Evolutionary conservation across 2,329 filamentous ascomycete genomes (phyloP), one percentile per base, ranked within the genome.

Genomic region (Fusarium humuli): DNA sequence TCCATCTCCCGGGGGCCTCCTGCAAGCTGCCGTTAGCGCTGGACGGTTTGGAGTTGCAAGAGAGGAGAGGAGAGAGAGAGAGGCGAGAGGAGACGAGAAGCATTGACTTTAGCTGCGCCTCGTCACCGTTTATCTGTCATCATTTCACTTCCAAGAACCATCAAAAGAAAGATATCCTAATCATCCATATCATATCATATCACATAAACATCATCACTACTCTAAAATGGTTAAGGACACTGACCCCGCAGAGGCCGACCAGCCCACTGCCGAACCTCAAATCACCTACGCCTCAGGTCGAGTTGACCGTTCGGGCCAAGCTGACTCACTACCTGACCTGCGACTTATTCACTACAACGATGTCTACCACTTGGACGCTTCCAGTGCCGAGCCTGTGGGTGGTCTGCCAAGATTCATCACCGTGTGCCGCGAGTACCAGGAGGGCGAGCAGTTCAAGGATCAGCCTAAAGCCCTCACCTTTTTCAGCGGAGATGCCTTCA

Each of bases 401-500:
- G 94, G 94, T 20, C 87, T 92, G 44, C 85, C 92, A 30, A 87
- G 94, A 49, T 97, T 98, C 81, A 90, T 96, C 78, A 91, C 90
- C 6, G 82, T 96, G 27, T 85, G 91, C 70, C 90, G 93, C 63
- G 86, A 94, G 78, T 97, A 97, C 77, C 89, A 89, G 53, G 80
- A 87, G 3, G 85, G 87, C 53, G 79, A 86, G 44, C 83, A 83
- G 52, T 96, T 88, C 77, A 78, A 84, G 50, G 88, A 82, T 20
- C 90, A 93, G 77, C 83, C 93, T 2, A 83, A 87, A 41, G 81
- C 94, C 6, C 77, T 97, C 53, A 94, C 93, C 2, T 86, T 97
- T 72, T 98, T 97, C 80, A 97, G 94, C 5, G 94, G 94, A 40
- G 94, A 97, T 85, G 94, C 91, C 12, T 98, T 96, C 81, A 97